Conservation (phyloP, 495 filamentous ascomycete species). For the Peziza echinospora region DNA sequence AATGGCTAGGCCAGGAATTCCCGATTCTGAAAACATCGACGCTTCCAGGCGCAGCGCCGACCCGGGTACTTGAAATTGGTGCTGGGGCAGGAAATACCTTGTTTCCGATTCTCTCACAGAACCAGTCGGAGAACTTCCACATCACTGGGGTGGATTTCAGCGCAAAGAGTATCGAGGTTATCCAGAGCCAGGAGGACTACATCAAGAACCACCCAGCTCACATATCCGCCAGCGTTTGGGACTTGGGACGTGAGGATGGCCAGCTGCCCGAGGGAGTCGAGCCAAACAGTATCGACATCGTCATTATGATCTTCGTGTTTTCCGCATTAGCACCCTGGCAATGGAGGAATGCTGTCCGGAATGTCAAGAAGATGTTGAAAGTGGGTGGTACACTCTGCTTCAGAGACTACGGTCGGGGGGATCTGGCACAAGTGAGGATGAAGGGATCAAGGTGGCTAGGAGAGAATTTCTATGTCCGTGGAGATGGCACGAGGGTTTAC, state of each 20-base stretch:
- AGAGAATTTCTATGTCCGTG: slow-evolving; percentile 91
- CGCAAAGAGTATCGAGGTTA: slow-evolving; percentile 71
- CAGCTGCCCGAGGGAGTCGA: slow-evolving; percentile 44
- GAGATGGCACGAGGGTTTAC: slow-evolving; percentile 90
- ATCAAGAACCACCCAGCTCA: slow-evolving; percentile 26
- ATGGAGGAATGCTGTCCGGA: slow-evolving; percentile 63
- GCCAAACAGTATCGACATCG: slow-evolving; percentile 61
- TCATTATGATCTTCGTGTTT: slow-evolving; percentile 91
- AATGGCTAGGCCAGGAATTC: slow-evolving; percentile 91
- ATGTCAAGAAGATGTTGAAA: slow-evolving; percentile 62
- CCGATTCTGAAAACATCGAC: slow-evolving; percentile 35
- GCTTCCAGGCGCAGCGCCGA: slow-evolving; percentile 8
- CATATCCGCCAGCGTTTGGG: slow-evolving; percentile 62
- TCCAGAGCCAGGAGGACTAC: slow-evolving; percentile 47
- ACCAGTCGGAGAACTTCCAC: slow-evolving; percentile 54
- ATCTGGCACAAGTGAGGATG: slow-evolving; percentile 89
- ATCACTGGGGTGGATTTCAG: slow-evolving; percentile 90
- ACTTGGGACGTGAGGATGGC: slow-evolving; percentile 38
- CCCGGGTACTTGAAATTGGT: slow-evolving; percentile 66
- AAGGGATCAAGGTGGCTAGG: slow-evolving; percentile 79
- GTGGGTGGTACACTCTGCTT: slow-evolving; percentile 78
- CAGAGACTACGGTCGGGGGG: slow-evolving; percentile 85
- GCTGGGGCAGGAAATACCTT: slow-evolving; percentile 93
- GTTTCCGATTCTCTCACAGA: slow-evolving; percentile 64
- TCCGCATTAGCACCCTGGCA: slow-evolving; percentile 69